Evolutionary conservation across 148 eudicot genomes (phyloP), one percentile per base, ranked within the genome.

Genomic region (Rhododendron griersonianum): DNA sequence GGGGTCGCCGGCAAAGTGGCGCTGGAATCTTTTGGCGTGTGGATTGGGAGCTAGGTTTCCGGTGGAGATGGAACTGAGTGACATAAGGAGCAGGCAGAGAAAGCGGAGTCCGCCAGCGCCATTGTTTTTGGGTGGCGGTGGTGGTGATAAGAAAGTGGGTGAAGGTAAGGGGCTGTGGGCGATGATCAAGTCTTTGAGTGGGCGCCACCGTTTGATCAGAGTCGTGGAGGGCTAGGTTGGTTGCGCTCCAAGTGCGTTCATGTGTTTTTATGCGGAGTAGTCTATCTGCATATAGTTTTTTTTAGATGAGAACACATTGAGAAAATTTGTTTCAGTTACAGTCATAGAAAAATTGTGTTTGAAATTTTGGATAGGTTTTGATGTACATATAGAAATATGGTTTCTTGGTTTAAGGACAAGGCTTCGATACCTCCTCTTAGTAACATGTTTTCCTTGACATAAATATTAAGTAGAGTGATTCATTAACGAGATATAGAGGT

Each of bases 21-120:
- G 85, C 41, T 69, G 85, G 85, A 23, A 69, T 5, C 33, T 83
- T 76, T 47, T 83, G 30, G 50, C 35, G 80, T 73, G 74, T 73
- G 85, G 85, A 13, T n/a, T 73, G 63, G 65, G 45, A 1, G 73
- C 30, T 69, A 69, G 85, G 65, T 13, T 69, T 23, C 85, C 85
- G 80, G 35, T 21, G 44, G 85, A 84, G 85, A 84, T 84, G 85
- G 85, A 84, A 16, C n/a, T 84, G 63, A 84, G 59, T 9, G 85
- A 69, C 16, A 71, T 84, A 23, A 48, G 39, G 59, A 84, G 80
- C 63, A 18, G 85, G 85, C 85, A 73, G 63, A 48, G 30, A n/a
- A 55, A 9, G 45, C 79, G 35, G 53, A 10, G 25, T 47, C 78
- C 44, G 28, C 5, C 85, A 33, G 41, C 65, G 3, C 9, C 76